phyloP scores from a whole-genome alignment of 23 red algal genomes.

The Gracilaria domingensis region DNA sequence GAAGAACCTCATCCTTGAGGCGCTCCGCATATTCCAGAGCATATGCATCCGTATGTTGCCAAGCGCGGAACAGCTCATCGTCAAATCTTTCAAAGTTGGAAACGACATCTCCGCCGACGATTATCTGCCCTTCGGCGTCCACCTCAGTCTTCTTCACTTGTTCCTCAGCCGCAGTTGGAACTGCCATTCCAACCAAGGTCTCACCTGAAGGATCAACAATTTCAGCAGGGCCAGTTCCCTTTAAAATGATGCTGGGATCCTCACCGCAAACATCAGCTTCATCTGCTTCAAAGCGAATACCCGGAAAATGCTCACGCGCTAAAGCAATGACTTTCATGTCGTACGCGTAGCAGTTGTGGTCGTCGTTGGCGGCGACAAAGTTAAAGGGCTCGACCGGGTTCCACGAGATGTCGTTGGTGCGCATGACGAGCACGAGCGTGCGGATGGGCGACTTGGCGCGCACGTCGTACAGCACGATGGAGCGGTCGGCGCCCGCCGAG shows the following conservation, averaged over 20 bases:
- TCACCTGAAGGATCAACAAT: conserved; percentile 66
- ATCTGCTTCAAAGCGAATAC: conserved; percentile 86
- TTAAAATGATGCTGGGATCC: conserved; percentile 56
- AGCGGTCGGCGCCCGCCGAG: too few relatives aligned
- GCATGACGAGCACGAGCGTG: too few relatives aligned
- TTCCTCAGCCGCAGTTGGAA: conserved; percentile 43
- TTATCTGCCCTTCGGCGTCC: conserved; percentile 70
- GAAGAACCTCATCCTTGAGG: conserved; percentile 85
- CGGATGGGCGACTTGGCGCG: too few relatives aligned
- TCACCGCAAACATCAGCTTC: conserved; percentile 56
- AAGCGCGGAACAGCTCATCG: conserved; percentile 94
- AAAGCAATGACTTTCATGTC: conserved; percentile 75
- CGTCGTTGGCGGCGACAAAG: conserved; percentile 68
- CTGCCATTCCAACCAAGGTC: conserved; percentile 51
- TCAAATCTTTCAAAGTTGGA: conserved; percentile 93
- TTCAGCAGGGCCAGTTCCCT: conserved; percentile 36
- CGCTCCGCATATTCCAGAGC: conserved; percentile 90
- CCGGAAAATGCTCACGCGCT: conserved; percentile 69
- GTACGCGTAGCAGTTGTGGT: conserved; percentile 64
- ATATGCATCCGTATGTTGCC: conserved; percentile 94
- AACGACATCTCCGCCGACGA: conserved; percentile 91
- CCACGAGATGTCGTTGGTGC: too few relatives aligned
- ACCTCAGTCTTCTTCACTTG: conserved; percentile 67
- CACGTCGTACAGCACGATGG: too few relatives aligned
- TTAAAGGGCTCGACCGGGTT: conserved; percentile 90